Evolutionary conservation across 2,329 filamentous ascomycete genomes (phyloP).

Genomic region (Cyphellophora attinorum): DNA sequence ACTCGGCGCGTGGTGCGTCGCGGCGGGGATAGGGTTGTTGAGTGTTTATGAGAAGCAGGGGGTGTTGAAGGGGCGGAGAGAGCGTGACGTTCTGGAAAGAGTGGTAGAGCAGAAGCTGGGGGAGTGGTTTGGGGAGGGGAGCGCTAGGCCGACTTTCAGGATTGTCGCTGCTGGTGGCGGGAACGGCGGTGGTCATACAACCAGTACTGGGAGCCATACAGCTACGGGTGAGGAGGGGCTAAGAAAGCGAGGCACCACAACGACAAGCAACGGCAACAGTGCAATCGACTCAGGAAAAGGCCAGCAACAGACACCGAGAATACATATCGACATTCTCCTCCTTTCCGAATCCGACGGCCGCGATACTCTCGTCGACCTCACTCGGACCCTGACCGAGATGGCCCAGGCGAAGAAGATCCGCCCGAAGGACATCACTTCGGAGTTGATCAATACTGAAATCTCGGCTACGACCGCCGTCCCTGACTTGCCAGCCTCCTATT

Average conservation of each 20-base stretch:
- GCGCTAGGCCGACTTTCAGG: conserved; percentile 59
- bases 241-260: no score
- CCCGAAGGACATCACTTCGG: conserved; percentile 69
- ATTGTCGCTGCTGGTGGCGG: conserved; percentile 63
- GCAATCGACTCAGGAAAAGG: no score
- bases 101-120: conserved; percentile 70
- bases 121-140: conserved; percentile 69
- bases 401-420: conserved; percentile 78
- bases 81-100: conserved; percentile 75
- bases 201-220: conserved; percentile 11
- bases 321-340: conserved; percentile 57
- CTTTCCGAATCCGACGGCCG: conserved; percentile 82
- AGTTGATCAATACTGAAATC: conserved; percentile 84
- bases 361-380: conserved; percentile 89
- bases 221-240: conserved; percentile 4
- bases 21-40: conserved; percentile 75
- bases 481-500: conserved; percentile 4
- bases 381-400: conserved; percentile 90
- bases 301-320: background rate
- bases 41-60: conserved; percentile 87
- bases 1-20: conserved; percentile 84
- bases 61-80: conserved; percentile 77
- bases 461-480: conserved; percentile 39
- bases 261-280: conserved; percentile 16
- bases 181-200: conserved; percentile 47